phyloP scores from a whole-genome alignment of 495 filamentous ascomycete genomes.

The Xeromyces bisporus region DNA sequence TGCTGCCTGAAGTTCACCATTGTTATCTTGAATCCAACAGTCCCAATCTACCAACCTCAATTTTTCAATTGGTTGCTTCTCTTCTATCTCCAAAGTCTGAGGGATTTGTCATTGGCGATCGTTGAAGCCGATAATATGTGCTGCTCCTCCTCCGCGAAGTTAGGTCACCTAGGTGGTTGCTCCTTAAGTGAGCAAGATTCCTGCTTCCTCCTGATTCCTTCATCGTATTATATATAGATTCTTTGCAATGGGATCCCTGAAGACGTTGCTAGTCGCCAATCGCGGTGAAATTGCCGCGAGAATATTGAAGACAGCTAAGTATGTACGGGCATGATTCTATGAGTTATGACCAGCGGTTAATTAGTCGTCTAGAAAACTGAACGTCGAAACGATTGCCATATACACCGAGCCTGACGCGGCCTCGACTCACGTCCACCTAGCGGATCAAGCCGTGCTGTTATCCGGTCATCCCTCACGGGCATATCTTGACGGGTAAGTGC shows the following conservation, averaged over 20 bases:
- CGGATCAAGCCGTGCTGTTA: conserved; percentile 34
- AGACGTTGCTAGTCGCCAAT: conserved; percentile 32
- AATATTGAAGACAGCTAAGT: conserved; percentile 25
- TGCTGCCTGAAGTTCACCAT: too few relatives aligned
- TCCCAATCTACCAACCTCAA: too few relatives aligned
- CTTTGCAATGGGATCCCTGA: conserved; percentile 17
- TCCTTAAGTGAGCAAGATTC: too few relatives aligned
- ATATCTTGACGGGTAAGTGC: conserved; percentile 27
- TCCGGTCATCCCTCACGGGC: conserved; percentile 26
- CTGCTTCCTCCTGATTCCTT: too few relatives aligned
- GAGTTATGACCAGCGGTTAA: conserved; percentile 1
- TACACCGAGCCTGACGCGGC: conserved; percentile 39
- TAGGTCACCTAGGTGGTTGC: too few relatives aligned
- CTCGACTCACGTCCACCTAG: conserved; percentile 34
- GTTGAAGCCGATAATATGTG: too few relatives aligned
- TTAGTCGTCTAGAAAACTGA: conserved; percentile 13
- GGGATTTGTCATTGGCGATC: too few relatives aligned
- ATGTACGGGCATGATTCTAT: conserved; percentile 1
- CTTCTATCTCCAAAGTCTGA: too few relatives aligned
- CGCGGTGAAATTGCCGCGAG: conserved; percentile 42
- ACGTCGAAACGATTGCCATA: conserved; percentile 33
- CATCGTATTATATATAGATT: too few relatives aligned
- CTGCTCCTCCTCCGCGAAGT: too few relatives aligned
- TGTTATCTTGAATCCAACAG: too few relatives aligned
- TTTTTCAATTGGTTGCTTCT: too few relatives aligned